phyloP scores from a whole-genome alignment of 768 basidiomycete genomes.

The Rubroboletus pulcherrimus region DNA sequence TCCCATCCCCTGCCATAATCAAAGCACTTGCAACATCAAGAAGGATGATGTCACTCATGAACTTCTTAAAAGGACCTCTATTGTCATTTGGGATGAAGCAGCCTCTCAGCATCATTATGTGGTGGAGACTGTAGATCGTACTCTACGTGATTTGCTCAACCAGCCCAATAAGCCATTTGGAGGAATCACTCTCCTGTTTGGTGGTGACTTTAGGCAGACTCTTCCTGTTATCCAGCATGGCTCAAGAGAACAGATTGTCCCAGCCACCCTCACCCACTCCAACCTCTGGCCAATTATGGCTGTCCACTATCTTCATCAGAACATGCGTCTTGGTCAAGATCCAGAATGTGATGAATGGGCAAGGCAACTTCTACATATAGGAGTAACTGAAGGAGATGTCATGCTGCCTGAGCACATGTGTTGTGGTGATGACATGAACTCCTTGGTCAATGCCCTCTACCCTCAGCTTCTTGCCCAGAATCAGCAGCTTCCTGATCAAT shows the following conservation, averaged over 20 bases:
- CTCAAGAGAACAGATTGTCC: conserved; percentile 35
- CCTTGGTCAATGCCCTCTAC: conserved; percentile 31
- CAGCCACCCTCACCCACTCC: conserved; percentile 34
- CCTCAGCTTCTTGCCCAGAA: conserved; percentile 26
- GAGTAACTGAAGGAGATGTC: conserved; percentile 18
- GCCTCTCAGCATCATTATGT: not conserved
- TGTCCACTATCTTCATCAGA: conserved; percentile 34
- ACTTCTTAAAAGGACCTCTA: not conserved
- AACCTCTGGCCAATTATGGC: conserved; percentile 35
- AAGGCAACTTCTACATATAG: conserved; percentile 9
- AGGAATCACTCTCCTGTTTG: not conserved
- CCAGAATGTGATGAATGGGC: conserved; percentile 32
- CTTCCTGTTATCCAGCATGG: conserved; percentile 37
- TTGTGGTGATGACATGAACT: conserved; percentile 11
- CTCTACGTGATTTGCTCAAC: not conserved
- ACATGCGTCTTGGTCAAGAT: conserved; percentile 39
- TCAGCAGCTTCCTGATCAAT: not conserved
- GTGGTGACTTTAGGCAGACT: not conserved
- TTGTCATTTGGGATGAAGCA: not conserved
- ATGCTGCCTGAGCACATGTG: conserved; percentile 27
- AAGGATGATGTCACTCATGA: not conserved
- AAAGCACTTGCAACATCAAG: not conserved
- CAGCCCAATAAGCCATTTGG: not conserved
- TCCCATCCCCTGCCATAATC: not conserved
- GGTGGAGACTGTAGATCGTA: not conserved